These are phyloP conservation scores for Panellus pusillus DNA, from an alignment of 768 basidiomycete genomes.

Conservation along the genomic window DNA sequence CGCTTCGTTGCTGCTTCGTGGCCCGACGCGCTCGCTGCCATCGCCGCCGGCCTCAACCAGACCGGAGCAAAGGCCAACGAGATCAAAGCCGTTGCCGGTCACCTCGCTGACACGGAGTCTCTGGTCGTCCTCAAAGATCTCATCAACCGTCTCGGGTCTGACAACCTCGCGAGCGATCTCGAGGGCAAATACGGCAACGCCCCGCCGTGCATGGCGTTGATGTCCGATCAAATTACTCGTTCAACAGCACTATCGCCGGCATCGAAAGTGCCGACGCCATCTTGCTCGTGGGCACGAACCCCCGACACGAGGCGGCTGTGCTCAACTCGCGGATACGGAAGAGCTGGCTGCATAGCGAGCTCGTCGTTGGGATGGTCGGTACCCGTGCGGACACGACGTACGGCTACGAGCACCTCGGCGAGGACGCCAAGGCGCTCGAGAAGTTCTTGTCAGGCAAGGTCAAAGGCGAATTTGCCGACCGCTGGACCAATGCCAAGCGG, in stretches of 20 bases:
- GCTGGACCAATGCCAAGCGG: conserved; percentile 79
- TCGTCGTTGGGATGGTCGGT: conserved; percentile 89
- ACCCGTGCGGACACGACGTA: conserved; percentile 90
- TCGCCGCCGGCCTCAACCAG: conserved; percentile 73
- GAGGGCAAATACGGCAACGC: conserved; percentile 50
- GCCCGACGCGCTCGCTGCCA: conserved; percentile 82
- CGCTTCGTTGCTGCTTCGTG: conserved; percentile 88
- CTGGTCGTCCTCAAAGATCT: conserved; percentile 93
- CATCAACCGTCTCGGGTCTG: conserved; percentile 89
- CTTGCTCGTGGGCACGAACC: conserved; percentile 93
- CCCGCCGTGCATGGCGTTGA: conserved; percentile 82
- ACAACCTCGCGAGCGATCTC: conserved; percentile 86
- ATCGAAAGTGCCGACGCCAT: conserved; percentile 91
- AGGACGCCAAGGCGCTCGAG: conserved; percentile 69
- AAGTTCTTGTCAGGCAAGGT: conserved; percentile 70
- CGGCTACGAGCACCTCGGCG: conserved; percentile 89
- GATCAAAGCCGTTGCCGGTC: conserved; percentile 93
- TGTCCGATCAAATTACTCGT: conserved; percentile 93
- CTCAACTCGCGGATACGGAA: conserved; percentile 96
- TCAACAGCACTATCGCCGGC: conserved; percentile 90
- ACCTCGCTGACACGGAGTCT: conserved; percentile 91
- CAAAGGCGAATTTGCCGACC: conserved; percentile 72
- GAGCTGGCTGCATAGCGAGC: conserved; percentile 84
- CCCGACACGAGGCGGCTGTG: conserved; percentile 95
- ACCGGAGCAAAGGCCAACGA: conserved; percentile 88